Percentiles rank a stretch among this genome's conserved stretches.
phyloP scores from a whole-genome alignment of 192 early-diverging fungal species.

The Backusella tuberculispora region DNA sequence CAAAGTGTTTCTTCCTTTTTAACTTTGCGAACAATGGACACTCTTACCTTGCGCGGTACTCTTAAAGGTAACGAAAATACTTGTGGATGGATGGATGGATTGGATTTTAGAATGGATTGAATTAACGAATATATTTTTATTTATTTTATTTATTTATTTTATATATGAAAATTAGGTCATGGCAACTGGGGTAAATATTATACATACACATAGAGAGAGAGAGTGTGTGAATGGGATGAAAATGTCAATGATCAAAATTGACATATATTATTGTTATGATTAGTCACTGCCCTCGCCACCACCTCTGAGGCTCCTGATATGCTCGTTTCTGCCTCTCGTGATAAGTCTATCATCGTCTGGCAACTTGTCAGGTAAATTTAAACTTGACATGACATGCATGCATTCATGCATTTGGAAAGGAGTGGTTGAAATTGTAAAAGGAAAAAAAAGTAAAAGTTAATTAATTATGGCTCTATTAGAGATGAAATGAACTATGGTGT shows the following conservation, averaged over 20 bases:
- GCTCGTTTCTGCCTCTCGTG: constrained; percentile 95
- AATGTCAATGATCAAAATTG: not conserved
- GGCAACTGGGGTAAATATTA: constrained; percentile 39
- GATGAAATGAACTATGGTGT: constrained; percentile 92
- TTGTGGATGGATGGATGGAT: constrained; percentile 36
- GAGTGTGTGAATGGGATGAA: not conserved
- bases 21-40: constrained; percentile 25
- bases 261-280: not conserved
- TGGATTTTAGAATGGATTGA: constrained; percentile 3
- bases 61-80: constrained; percentile 34
- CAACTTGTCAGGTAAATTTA: constrained; percentile 63
- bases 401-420: constrained; percentile 1
- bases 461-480: constrained; percentile 30
- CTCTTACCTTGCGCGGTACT: constrained; percentile 40
- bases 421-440: not conserved
- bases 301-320: constrained; percentile 94
- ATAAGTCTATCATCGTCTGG: constrained; percentile 99
- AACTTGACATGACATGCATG: not conserved
- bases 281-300: constrained; percentile 96
- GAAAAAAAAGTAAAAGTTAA: not conserved
- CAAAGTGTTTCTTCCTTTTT: constrained; percentile 30
- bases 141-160: not conserved
- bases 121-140: constrained; percentile 22
- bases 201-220: not conserved
- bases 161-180: constrained; percentile 28